These are phyloP conservation scores for Tillandsia fasciculata DNA, from an alignment of 176 grass and related monocot genomes.

Conservation along the genomic window DNA sequence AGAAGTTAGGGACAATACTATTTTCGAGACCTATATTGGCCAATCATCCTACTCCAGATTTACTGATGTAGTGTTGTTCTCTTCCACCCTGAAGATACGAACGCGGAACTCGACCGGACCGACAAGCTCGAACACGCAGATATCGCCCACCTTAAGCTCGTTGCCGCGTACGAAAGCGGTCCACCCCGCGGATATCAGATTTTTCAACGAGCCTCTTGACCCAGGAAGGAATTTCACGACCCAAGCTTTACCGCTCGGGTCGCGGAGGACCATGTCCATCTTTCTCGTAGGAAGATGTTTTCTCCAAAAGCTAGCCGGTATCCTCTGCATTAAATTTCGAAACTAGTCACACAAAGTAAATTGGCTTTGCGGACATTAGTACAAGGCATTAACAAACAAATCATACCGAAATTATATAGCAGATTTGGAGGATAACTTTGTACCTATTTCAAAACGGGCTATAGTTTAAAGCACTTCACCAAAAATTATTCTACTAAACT, in stretches of 20 bases:
- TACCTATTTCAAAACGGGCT: too few species aligned
- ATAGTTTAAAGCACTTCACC: too few species aligned
- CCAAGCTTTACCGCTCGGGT: constrained; percentile 5
- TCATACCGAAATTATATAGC: too few species aligned
- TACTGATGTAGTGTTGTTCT: background rate
- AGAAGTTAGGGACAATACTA: too few species aligned
- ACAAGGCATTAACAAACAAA: too few species aligned
- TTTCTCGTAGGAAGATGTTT: background rate
- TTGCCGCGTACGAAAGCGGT: constrained; percentile 2
- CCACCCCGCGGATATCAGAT: constrained; percentile 11
- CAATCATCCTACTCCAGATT: too few species aligned
- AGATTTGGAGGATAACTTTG: too few species aligned
- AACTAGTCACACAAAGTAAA: background rate
- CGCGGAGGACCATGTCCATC: constrained; percentile 1
- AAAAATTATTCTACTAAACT: background rate
- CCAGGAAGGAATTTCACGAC: constrained; percentile 7
- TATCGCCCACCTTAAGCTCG: constrained; percentile 14
- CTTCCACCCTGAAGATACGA: background rate
- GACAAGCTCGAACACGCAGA: constrained; percentile 11
- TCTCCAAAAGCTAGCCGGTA: constrained; percentile 9
- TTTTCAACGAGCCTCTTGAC: background rate
- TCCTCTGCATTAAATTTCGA: constrained; percentile 3
- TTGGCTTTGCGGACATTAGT: background rate
- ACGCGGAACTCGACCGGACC: constrained; percentile 7
- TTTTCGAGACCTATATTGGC: too few species aligned